Base-by-base conservation (phyloP, 352 stramenopile genomes). In the Globisporangium rhizosaccharum region DNA sequence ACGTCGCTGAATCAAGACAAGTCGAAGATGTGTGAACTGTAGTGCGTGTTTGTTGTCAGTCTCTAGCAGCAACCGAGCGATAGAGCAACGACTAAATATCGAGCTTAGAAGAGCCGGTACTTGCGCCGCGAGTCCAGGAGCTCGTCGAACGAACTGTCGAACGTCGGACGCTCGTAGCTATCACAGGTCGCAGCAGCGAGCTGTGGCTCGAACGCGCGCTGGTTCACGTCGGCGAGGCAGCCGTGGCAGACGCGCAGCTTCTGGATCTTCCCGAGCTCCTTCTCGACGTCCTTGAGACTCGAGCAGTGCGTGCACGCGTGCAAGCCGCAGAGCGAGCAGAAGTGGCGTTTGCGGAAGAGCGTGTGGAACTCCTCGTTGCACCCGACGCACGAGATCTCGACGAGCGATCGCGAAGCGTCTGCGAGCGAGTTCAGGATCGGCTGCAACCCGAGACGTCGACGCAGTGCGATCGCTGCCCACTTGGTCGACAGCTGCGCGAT, bases 251-350 rank as follows among this genome's bases (percentile, higher is more conserved):
- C 49, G 44, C 59, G 59, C 30, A 58, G 51, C 1, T n/a, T 30
- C 44, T 36, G 45, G 51, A 59, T 42, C 52, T 58, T 54, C 23
- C 51, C 51, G 45, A 64, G 45, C 17, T 54, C 25, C 26, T 53
- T 36, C 52, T 64, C 59, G 17, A 55, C 59, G n/a, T 59, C 46
- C 45, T 59, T 17, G 44, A 64, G 44, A 9, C 44, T 53, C 42
- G 59, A 64, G 51, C 59, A 64, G 25, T 39, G 59, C 47, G 23
- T 51, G n/a, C 59, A 64, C 36, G 59, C 53, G 53, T 64, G 51
- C 8, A 46, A 15, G 3, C 59, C 59, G 36, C 59, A 64, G 37
- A 64, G 20, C 10, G 49, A 56, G 45, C 59, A 64, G 46, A 64
- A 64, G 25, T 59, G 59, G 33, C 51, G 46, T 39, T 58, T 64